Percentiles rank a stretch among this genome's conserved stretches.
Evolutionary conservation across 108 stramenopile species (phyloP).

Genomic region (Fragilaria crotonensis): DNA sequence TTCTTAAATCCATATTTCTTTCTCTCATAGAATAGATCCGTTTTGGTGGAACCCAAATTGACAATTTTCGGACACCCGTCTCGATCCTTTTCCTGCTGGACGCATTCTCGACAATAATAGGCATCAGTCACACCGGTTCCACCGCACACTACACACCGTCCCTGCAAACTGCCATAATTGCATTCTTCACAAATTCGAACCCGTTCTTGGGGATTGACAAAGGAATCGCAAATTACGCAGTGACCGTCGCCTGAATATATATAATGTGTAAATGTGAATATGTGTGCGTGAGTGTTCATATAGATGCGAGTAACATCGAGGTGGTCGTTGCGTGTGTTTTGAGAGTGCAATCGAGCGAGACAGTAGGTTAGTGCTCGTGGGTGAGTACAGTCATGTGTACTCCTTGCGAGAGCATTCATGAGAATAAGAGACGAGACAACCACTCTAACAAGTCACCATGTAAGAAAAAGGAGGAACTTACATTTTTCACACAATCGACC

Average conservation of each 20-base stretch:
- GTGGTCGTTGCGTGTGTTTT: too few relatives aligned
- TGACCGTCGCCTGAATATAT: conserved; percentile 75
- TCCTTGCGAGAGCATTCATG: too few relatives aligned
- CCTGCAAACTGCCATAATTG: conserved; percentile 94
- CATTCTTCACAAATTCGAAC: conserved; percentile 99
- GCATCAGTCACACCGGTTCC: conserved; percentile 96
- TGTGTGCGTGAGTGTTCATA: not conserved
- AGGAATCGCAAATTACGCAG: conserved; percentile 97
- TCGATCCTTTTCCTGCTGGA: conserved; percentile 91
- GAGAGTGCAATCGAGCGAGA: too few relatives aligned
- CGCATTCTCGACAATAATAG: conserved; percentile 98
- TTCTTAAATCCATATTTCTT: conserved; percentile 96
- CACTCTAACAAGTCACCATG: not conserved
- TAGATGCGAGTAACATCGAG: too few relatives aligned
- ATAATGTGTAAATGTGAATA: conserved; percentile 7
- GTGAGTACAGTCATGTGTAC: too few relatives aligned
- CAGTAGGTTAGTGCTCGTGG: too few relatives aligned
- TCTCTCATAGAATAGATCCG: conserved; percentile 96
- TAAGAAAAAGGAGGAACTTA: conserved; percentile 20
- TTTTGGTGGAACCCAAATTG: conserved; percentile 94
- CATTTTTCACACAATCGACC: conserved; percentile 97
- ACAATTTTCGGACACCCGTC: conserved; percentile 99
- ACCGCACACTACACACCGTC: conserved; percentile 94
- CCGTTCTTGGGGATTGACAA: conserved; percentile 86
- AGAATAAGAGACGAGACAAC: too few relatives aligned